Conservation (phyloP, 2,329 filamentous ascomycete genomes). For the Orbilia brochopaga region DNA sequence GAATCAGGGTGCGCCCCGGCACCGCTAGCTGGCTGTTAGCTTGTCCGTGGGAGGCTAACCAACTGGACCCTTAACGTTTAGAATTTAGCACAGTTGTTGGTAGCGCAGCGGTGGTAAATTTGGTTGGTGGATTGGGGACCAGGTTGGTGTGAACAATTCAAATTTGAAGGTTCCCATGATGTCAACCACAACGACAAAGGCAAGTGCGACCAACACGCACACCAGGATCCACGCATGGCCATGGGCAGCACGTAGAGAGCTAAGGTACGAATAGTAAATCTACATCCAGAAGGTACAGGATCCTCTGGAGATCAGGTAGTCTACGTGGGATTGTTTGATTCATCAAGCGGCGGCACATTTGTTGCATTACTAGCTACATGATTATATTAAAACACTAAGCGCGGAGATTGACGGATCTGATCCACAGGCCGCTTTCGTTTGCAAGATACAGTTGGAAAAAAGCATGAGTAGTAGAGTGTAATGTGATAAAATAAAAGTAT, state of each 20-base stretch:
- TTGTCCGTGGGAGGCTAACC: too few species aligned
- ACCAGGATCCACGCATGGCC: neutral
- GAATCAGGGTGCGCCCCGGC: neutral
- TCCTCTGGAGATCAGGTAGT: too few species aligned
- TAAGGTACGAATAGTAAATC: neutral
- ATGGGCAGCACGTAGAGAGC: neutral
- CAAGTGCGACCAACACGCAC: neutral
- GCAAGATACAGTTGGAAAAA: neutral
- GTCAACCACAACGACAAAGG: neutral
- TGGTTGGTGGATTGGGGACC: neutral
- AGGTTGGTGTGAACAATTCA: neutral
- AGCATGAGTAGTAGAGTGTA: conserved; percentile 1
- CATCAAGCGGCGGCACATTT: too few species aligned
- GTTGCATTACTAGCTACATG: neutral
- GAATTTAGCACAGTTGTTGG: neutral
- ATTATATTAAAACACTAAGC: neutral
- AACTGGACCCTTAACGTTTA: neutral
- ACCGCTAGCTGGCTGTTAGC: neutral
- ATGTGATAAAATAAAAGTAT: neutral
- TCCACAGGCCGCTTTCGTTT: neutral
- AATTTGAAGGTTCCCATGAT: neutral
- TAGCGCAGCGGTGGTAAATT: neutral
- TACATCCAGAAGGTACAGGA: too few species aligned
- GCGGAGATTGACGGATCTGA: neutral
- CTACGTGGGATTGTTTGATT: too few species aligned